These are phyloP conservation scores for Polytrichum commune DNA, from an alignment of 225 moss, liverwort and hornwort genomes.

Conservation along the genomic window DNA sequence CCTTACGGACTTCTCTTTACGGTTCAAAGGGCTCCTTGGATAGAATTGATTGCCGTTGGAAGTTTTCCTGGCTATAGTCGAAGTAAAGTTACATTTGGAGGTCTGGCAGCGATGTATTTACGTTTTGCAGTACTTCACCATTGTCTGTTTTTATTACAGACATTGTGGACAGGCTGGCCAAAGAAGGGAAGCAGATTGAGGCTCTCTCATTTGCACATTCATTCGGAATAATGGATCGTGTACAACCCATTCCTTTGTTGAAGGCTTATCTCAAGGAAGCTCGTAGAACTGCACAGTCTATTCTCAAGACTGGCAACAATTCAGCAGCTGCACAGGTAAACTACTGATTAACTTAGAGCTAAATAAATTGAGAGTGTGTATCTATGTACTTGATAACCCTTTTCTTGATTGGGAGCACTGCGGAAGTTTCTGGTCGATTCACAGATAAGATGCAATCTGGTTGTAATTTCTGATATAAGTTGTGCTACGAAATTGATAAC, in stretches of 20 bases:
- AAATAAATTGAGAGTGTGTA: not conserved
- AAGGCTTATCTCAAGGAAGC: conserved; percentile 99
- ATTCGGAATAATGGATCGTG: conserved; percentile 99
- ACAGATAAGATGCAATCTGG: too few relatives aligned
- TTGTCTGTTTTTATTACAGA: conserved; percentile 82
- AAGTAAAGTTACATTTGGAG: not conserved
- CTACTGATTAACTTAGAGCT: conserved; percentile 9
- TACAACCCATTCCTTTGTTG: conserved; percentile 93
- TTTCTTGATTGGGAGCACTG: too few relatives aligned
- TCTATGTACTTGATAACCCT: too few relatives aligned
- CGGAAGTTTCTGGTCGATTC: too few relatives aligned
- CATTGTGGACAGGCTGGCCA: conserved; percentile 99
- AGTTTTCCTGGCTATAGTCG: too few relatives aligned
- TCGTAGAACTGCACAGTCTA: conserved; percentile 91
- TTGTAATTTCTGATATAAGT: too few relatives aligned
- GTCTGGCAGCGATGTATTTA: conserved; percentile 32
- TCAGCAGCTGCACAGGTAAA: conserved; percentile 98
- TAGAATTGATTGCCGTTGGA: too few relatives aligned
- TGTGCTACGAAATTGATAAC: too few relatives aligned
- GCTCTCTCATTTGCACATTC: conserved; percentile 99
- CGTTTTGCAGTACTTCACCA: conserved; percentile 36
- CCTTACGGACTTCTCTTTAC: too few relatives aligned
- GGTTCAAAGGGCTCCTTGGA: too few relatives aligned
- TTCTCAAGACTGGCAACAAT: conserved; percentile 88
- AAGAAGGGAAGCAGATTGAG: conserved; percentile 99